A percentile compares a stretch with the other conserved stretches of the same genome.
Evolutionary conservation across 2,329 filamentous ascomycete genomes (phyloP).

Genomic region (Ilyonectria mors-panacis): DNA sequence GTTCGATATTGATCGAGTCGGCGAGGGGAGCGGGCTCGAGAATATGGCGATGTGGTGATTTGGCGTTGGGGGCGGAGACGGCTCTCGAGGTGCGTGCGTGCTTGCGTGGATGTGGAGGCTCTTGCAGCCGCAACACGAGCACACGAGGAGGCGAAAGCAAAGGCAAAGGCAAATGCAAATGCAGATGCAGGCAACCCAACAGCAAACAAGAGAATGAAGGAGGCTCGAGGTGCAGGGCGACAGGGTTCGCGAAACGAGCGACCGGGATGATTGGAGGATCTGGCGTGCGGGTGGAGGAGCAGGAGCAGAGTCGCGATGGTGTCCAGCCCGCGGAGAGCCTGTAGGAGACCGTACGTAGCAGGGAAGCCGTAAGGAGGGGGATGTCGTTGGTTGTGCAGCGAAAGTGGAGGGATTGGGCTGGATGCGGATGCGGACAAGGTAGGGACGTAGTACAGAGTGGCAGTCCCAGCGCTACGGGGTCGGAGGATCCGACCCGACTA

Average conservation of each 20-base stretch:
- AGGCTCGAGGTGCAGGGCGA: constrained; percentile 41
- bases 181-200: constrained; percentile 34
- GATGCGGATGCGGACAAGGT: constrained; percentile 7
- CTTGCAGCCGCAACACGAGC: constrained; percentile 33
- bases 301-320: constrained; percentile 38
- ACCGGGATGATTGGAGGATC: constrained; percentile 46
- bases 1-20: constrained; percentile 22
- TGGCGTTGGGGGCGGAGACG: constrained; percentile 36
- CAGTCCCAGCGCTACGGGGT: constrained; percentile 17
- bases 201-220: constrained; percentile 42
- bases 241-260: constrained; percentile 45
- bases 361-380: neutral
- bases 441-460: constrained; percentile 12
- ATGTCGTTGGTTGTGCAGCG: constrained; percentile 9
- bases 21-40: constrained; percentile 23
- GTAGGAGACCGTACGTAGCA: neutral
- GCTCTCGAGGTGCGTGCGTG: constrained; percentile 29
- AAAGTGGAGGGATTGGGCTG: constrained; percentile 17
- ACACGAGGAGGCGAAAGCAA: constrained; percentile 17
- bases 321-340: neutral
- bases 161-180: constrained; percentile 24
- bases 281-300: constrained; percentile 38
- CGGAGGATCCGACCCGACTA: neutral
- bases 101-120: constrained; percentile 45
- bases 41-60: constrained; percentile 22